Evolutionary conservation across 2,329 filamentous ascomycete genomes (phyloP).

Genomic region (Thielaviopsis ethacetica): DNA sequence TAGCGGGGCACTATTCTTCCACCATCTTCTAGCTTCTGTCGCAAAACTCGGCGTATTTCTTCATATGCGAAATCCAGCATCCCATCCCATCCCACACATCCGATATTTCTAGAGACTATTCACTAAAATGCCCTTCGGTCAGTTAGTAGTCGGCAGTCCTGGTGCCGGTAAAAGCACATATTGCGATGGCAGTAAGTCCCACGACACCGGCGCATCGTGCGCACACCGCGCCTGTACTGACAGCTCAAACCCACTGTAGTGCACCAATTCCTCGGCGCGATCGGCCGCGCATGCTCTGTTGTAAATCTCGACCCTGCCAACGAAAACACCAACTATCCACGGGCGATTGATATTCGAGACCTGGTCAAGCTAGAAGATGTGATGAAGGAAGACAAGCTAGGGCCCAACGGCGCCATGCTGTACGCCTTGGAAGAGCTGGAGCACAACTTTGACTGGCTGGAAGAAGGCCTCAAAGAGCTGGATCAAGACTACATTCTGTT

Average conservation of each 20-base stretch:
- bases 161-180: conserved; percentile 95
- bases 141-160: conserved; percentile 85
- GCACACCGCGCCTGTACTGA: neutral
- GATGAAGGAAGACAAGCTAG: conserved; percentile 79
- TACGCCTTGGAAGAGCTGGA: conserved; percentile 94
- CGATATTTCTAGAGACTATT: neutral
- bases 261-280: conserved; percentile 94
- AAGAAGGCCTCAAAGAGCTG: conserved; percentile 60
- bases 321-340: conserved; percentile 76
- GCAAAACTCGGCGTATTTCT: neutral
- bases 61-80: neutral
- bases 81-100: neutral
- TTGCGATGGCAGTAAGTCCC: conserved; percentile 68
- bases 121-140: conserved; percentile 41
- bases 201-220: neutral
- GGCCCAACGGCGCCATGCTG: conserved; percentile 80
- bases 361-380: conserved; percentile 85
- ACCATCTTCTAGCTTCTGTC: neutral
- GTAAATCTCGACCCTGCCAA: conserved; percentile 97
- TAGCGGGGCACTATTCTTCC: neutral
- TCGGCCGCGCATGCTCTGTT: conserved; percentile 84
- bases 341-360: conserved; percentile 77
- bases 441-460: conserved; percentile 83
- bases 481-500: conserved; percentile 88
- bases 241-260: conserved; percentile 29